phyloP scores from a whole-genome alignment of 257 asterid genomes.

The Leptodermis oblonga region DNA sequence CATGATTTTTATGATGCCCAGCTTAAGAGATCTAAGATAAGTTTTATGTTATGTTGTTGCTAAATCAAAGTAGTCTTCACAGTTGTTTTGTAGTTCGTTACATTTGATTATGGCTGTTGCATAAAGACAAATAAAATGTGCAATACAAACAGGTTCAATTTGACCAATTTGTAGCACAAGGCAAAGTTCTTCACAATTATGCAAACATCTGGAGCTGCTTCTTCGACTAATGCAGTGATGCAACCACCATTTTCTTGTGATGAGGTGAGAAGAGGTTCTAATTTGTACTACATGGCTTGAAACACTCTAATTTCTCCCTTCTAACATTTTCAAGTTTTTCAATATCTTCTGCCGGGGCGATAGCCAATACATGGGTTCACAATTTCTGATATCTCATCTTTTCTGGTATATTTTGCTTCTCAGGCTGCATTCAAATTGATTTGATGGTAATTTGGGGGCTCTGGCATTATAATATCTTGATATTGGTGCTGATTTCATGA shows the following conservation, averaged over 20 bases:
- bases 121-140: background rate
- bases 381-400: too few species aligned
- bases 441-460: too few species aligned
- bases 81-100: background rate
- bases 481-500: too few species aligned
- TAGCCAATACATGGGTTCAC: constrained; percentile 36
- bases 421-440: too few species aligned
- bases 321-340: background rate
- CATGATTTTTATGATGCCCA: constrained; percentile 72
- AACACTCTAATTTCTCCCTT: background rate
- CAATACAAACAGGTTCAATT: constrained; percentile 57
- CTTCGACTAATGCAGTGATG: constrained; percentile 89
- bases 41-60: constrained; percentile 6
- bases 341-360: constrained; percentile 53
- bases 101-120: background rate
- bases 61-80: too few species aligned
- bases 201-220: constrained; percentile 80
- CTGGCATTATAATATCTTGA: too few species aligned
- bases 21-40: constrained; percentile 75
- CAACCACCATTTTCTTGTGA: constrained; percentile 84
- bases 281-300: background rate
- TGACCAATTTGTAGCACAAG: constrained; percentile 82
- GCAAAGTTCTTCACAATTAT: constrained; percentile 79
- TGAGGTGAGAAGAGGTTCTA: constrained; percentile 44
- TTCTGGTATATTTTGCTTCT: too few species aligned